Evolutionary conservation across 495 filamentous ascomycete genomes (phyloP), one percentile per base, ranked within the genome.

Genomic region (Pseudomonodictys pantanalensis): DNA sequence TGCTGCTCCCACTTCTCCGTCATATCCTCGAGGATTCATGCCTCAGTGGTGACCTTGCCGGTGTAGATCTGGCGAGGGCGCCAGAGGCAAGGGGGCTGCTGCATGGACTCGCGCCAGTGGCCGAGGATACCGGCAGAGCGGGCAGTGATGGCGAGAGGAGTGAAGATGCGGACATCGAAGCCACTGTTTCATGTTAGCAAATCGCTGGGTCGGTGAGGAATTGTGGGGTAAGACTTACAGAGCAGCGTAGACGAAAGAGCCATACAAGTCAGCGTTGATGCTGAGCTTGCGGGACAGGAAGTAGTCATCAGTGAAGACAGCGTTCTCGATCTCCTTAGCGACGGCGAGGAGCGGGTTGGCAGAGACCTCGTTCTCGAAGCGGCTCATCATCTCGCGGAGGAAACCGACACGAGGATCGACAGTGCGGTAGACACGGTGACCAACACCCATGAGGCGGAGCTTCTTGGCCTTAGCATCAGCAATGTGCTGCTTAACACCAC

Each of bases 191-290:
- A 5, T 41, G 38, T 41, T 41, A 41, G 38, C 3, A 5, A 5
- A 15, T 15, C 12, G 12, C 38, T 41, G 20, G 38, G 5, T 41
- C n/a, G n/a, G n/a, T n/a, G n/a, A n/a, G 38, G 3, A 41, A 3
- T 4, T 48, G 38, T 41, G 12, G 3, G 38, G 12, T 41, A 9
- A 30, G n/a, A 60, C 69, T 53, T 45, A 75, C 82, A 84, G 72
- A 3, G 73, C 76, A 6, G 76, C 79, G 45, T 82, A 85, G n/a
- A 81, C 74, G 43, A 85, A 79, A 23, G 74, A 76, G 4, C 77
- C 78, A 68, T 81, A 84, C 52, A 84, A 76, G 51, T 85, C 82
- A 9, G 79, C 81, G 60, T 84, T 84, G 0, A 79, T 76, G 38
- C 79, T 77, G 42, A 85, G 61, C 0, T 73, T 71, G 9, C 80